Percentiles rank a stretch among this genome's conserved stretches.
Conservation (phyloP, 495 filamentous ascomycete genomes). For the Jackrogersella minutella region DNA sequence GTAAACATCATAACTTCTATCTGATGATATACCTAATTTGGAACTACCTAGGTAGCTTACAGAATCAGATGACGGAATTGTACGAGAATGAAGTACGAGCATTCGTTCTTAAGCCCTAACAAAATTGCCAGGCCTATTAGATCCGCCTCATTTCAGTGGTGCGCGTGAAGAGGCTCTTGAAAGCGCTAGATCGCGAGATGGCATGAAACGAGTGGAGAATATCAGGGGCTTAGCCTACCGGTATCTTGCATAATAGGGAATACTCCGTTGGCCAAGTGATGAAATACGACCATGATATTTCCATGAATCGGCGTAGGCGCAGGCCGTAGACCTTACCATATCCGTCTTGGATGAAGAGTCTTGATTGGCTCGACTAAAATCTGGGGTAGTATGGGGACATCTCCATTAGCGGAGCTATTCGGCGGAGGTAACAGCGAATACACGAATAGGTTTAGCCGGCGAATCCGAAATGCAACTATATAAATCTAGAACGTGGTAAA, state of each 20-base stretch:
- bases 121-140: neutral
- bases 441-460: constrained; percentile 21
- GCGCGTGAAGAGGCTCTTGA: constrained; percentile 27
- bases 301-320: constrained; percentile 34
- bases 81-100: neutral
- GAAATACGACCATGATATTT: constrained; percentile 26
- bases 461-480: constrained; percentile 21
- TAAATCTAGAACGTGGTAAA: constrained; percentile 6
- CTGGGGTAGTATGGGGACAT: constrained; percentile 31
- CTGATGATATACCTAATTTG: too few relatives aligned
- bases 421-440: constrained; percentile 31
- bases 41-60: too few relatives aligned
- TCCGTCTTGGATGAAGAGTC: constrained; percentile 1
- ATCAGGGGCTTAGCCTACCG: neutral
- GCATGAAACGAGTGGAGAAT: neutral
- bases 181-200: constrained; percentile 1
- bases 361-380: constrained; percentile 37
- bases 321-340: constrained; percentile 17
- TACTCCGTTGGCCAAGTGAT: neutral
- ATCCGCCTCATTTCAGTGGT: constrained; percentile 7
- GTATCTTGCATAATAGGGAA: neutral
- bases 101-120: neutral
- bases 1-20: too few relatives aligned
- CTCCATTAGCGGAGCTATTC: constrained; percentile 28
- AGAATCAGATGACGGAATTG: too few relatives aligned